phyloP scores from a whole-genome alignment of 768 basidiomycete genomes.

The Lentinula edodes region DNA sequence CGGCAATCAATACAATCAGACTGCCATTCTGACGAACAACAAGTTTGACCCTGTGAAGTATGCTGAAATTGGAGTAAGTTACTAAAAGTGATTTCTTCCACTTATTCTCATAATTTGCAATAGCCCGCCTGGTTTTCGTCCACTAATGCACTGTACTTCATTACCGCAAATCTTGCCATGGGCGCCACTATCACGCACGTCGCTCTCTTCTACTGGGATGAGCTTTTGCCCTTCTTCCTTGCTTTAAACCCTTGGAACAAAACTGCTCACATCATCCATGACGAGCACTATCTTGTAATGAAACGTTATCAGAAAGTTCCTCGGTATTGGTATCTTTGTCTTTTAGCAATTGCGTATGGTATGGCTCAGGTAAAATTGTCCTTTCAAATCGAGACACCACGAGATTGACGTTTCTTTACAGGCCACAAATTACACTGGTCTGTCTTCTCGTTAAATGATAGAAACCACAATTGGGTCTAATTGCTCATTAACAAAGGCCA shows the following conservation, averaged over 20 bases:
- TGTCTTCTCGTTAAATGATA: not conserved
- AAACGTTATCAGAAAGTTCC: slow-evolving; percentile 13
- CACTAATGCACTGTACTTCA: slow-evolving; percentile 20
- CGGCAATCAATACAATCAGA: slow-evolving; percentile 20
- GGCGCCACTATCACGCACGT: slow-evolving; percentile 17
- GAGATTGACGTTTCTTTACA: not conserved
- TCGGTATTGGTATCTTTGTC: slow-evolving; percentile 16
- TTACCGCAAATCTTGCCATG: slow-evolving; percentile 14
- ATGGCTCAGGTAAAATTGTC: slow-evolving; percentile 9
- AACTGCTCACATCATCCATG: slow-evolving; percentile 19
- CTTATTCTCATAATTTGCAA: not conserved
- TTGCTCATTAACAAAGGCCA: not conserved
- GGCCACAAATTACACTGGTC: slow-evolving; percentile 21
- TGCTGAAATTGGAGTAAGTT: slow-evolving; percentile 11
- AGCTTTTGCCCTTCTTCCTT: slow-evolving; percentile 10
- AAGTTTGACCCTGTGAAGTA: slow-evolving; percentile 17
- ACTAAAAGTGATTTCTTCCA: not conserved
- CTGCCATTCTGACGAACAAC: slow-evolving; percentile 20
- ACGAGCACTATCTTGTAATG: slow-evolving; percentile 16
- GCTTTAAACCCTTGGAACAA: slow-evolving; percentile 23
- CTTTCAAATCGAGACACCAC: not conserved
- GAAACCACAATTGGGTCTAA: not conserved
- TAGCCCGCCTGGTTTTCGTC: slow-evolving; percentile 29
- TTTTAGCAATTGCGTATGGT: slow-evolving; percentile 14
- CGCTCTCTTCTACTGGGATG: slow-evolving; percentile 28